Base-by-base conservation (phyloP, 495 filamentous ascomycete species). In the Neurospora hispaniola region DNA sequence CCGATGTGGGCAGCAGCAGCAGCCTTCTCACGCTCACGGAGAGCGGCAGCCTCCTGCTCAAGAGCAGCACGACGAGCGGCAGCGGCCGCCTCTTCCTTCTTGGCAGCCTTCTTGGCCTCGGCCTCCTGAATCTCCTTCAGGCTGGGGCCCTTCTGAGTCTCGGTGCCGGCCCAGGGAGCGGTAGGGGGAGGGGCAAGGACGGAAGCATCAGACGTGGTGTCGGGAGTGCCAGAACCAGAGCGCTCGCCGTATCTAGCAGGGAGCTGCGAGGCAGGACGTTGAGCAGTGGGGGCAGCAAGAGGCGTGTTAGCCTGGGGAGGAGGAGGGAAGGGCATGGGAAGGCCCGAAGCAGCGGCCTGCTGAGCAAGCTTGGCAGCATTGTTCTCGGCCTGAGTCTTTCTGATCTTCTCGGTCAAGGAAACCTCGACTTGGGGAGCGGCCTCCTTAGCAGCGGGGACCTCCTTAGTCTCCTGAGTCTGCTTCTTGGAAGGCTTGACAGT, bases 71-170 rank as follows among this genome's bases (percentile, higher is more conserved):
- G 91, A 74, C 96, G 91, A 72, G 90, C 89, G 20, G 94, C 91
- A 16, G 92, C 91, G 16, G 92, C 94, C 42, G 89, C 82, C 75
- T 96, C 94, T 76, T 98, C 96, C 40, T 87, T 90, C 80, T 96
- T 92, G 11, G 96, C 94, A n/a, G 94, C 95, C 78, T 93, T 96
- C 76, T 91, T 91, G 43, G 96, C 95, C 81, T 99, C 96, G 35
- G 93, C 89, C 81, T 97, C 96, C 78, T 99, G 96, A 46, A 99
- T 99, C 77, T 99, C 94, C 82, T 93, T 98, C 71, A 99, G 86
- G 71, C 94, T 97, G 4, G 95, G 96, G 0, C 93, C 94, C 83
- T 93, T 98, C 40, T 92, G 89, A 23, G 89, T 81, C 78, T 94
- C 94, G 14, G 77, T 74, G 27, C 88, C 84, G 6, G 96, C 96